Base-by-base conservation (phyloP, 441 rosid species). In the Erodium moschatum region DNA sequence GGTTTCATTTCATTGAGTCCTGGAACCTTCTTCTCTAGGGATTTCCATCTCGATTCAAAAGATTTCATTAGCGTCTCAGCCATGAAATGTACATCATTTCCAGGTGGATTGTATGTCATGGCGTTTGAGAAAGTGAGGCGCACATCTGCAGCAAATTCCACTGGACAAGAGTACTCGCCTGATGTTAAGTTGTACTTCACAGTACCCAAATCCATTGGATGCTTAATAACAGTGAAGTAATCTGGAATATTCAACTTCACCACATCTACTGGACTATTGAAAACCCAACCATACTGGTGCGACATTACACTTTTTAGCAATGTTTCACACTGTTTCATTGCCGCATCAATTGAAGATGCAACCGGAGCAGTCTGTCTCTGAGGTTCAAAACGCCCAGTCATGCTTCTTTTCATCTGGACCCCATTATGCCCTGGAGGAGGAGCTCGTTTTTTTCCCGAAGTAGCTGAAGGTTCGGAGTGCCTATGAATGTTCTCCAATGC, bases 121-220 rank as follows among this genome's bases (percentile, higher is more conserved):
- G 96, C 82, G 85, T 93, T 93, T 24, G 93, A 77, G 70, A 93
- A 84, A 40, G 97, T 89, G 68, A 91, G 89, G 48, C 93, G 87
- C 46, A 89, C 88, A 70, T 93, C 97, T 31, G 88, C 87, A 35
- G 89, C 91, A 66, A 89, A 91, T 29, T 35, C 86, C 60, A 74
- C 63, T 20, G 90, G 95, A 79, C 84, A 82, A 18, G 87, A 74
- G 81, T 93, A 91, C 71, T 70, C 76, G 61, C 89, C 86, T 3
- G 85, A 77, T 72, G 71, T 65, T 44, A 91, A 61, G 70, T 81
- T 93, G 67, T 71, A 77, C 74, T 86, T 83, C 67, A 93, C 85
- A 8, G 97, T 91, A 35, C 93, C 92, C 72, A 93, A 31, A 31
- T 31, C 35, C 35, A 31, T 31, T 31, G 35, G 35, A 31, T 31